Base-by-base conservation (phyloP, 305 asterid genomes). In the Solanum hybrid region DNA sequence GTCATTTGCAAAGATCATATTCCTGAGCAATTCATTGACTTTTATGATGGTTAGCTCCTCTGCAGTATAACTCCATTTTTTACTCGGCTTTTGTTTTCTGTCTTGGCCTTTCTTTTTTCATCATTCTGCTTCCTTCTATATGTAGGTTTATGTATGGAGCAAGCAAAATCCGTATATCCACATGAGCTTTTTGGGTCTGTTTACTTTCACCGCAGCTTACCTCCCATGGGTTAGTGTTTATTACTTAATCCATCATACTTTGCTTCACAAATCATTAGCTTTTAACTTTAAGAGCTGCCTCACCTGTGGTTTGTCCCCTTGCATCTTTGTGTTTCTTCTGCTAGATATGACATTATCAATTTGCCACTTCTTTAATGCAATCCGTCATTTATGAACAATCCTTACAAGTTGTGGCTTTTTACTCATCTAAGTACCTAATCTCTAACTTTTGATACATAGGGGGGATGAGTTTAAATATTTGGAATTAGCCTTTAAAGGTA, bases 101-200 rank as follows among this genome's bases (percentile, higher is more conserved):
- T 77, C 87, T 32, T 77, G 11, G 32, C 29, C 24, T 41, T 37
- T 39, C 33, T 12, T 57, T 89, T 89, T 90, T 81, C 83, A 89
- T 76, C 32, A 76, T 86, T 22, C 34, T 89, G 88, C 70, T 84
- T 70, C 68, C 39, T 89, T 51, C 38, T 89, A 24, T 87, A 26
- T 86, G 33, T 91, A 97, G 99, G 99, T 97, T 82, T 97, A 97
- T 92, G 99, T 97, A 88, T 97, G 99, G 99, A 97, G 99, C 95
- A 97, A 97, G 96, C 99, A 97, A 95, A 97, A 97, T 89, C 99
- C 99, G 1, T 97, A 76, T 95, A 96, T 96, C 94, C 99, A 95
- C 92, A 97, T 97, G 99, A 97, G 98, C 93, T 97, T 97, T 92
- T 93, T 97, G 95, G 99, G 99, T 90, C 95, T 97, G 13, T 97